phyloP scores from a whole-genome alignment of 108 stramenopile species.

The Chaetoceros muelleri region DNA sequence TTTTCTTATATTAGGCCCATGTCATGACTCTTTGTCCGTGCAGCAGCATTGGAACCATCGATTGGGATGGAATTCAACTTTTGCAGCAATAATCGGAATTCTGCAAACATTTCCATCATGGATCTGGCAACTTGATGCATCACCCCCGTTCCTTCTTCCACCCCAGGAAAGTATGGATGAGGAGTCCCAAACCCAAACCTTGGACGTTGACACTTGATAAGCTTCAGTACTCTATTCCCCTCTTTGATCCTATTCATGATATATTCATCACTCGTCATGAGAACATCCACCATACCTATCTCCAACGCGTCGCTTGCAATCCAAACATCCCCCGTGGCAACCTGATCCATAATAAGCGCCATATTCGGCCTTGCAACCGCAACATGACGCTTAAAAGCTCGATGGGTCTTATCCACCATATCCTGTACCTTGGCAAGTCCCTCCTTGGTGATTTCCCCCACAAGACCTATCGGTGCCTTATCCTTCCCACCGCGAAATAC shows the following conservation, averaged over 20 bases:
- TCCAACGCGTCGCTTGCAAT: constrained; percentile 60
- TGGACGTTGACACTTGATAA: constrained; percentile 30
- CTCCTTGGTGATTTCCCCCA: constrained; percentile 68
- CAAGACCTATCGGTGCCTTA: constrained; percentile 65
- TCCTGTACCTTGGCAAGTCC: constrained; percentile 48
- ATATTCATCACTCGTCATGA: constrained; percentile 73
- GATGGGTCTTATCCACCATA: constrained; percentile 64
- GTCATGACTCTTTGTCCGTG: too few species aligned
- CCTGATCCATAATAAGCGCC: constrained; percentile 33
- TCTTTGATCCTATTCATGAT: constrained; percentile 37
- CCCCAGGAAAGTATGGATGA: neutral
- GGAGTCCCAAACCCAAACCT: constrained; percentile 3
- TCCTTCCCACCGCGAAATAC: constrained; percentile 66
- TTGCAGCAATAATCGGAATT: neutral
- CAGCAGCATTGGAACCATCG: too few species aligned
- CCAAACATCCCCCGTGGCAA: constrained; percentile 69
- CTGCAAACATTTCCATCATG: neutral
- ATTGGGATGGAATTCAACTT: too few species aligned
- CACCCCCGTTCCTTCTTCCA: too few species aligned
- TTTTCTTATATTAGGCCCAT: too few species aligned
- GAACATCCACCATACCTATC: constrained; percentile 58
- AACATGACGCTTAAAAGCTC: constrained; percentile 64
- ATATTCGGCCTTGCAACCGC: constrained; percentile 37
- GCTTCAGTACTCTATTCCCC: constrained; percentile 51
- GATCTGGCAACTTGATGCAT: neutral